Evolutionary conservation across 306 rosid species (phyloP), one percentile per base, ranked within the genome.

Genomic region (Luffa aegyptiaca): DNA sequence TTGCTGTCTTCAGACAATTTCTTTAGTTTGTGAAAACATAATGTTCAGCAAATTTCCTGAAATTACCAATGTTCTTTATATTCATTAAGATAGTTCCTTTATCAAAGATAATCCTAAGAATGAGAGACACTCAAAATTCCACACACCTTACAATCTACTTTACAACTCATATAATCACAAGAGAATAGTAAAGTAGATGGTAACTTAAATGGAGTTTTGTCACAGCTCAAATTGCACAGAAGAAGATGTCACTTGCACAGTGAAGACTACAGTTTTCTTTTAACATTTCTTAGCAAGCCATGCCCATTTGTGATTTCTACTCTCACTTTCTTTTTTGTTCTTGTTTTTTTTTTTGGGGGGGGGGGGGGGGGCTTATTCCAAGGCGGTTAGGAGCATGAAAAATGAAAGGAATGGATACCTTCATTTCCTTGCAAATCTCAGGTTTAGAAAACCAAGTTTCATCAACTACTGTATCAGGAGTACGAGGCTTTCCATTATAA

Each of bases 381-480:
- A 77, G 20, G 61, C 41, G 4, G 11, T 51, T 5, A 8, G 72
- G 35, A 68, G 63, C 1, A 64, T 55, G 36, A 26, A 21, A 10
- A 70, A 2, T 52, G 13, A 55, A 41, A 18, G 31, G 37, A 55
- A 55, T 44, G 20, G 80, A 79, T 81, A 88, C 91, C 88, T 86
- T 81, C 12, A 49, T 5, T 79, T 81, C 85, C 88, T 76, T 84
- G 33, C 84, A 84, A 81, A 86, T 0, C 36, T 84, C 80, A 3
- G 86, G 85, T 79, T 62, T 81, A 12, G 91, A 75, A 84, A 86
- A 86, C 91, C 91, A 88, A 52, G 91, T 84, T 82, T 88, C 89
- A 51, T 88, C 91, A 45, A 86, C 53, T 41, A 88, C 78, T 2
- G 82, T 84, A 49, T 86, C 88, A 64, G 89, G 88, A 57, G 81